Percentiles rank a stretch among this genome's conserved stretches.
phyloP scores from a whole-genome alignment of 805 yeast genomes.

The Grigorovia humatica region DNA sequence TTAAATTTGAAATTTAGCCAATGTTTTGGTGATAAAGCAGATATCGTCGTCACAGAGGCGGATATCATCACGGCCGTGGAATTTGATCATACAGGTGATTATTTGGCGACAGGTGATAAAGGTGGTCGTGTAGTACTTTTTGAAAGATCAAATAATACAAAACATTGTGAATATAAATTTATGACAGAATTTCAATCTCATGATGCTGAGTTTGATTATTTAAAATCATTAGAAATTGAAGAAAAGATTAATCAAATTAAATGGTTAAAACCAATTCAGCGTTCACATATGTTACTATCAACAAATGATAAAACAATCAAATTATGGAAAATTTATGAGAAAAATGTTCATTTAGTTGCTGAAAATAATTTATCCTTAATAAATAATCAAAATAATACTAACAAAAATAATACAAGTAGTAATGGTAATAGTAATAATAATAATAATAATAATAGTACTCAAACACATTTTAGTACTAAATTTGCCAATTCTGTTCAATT shows the following conservation, averaged over 20 bases:
- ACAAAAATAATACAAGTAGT: background rate
- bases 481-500: constrained; percentile 24
- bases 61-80: constrained; percentile 96
- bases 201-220: constrained; percentile 96
- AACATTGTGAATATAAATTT: constrained; percentile 85
- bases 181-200: constrained; percentile 96
- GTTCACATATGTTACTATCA: constrained; percentile 79
- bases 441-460: background rate
- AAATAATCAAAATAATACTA: constrained; percentile 7
- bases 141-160: constrained; percentile 53
- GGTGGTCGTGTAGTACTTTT: constrained; percentile 97
- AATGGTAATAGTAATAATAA: background rate
- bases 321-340: constrained; percentile 91
- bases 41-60: constrained; percentile 91
- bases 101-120: constrained; percentile 94
- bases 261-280: constrained; percentile 81
- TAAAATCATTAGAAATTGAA: constrained; percentile 91
- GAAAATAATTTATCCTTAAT: constrained; percentile 54
- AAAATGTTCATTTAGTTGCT: constrained; percentile 80
- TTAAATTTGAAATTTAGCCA: constrained; percentile 64
- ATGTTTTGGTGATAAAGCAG: constrained; percentile 98
- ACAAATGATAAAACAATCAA: constrained; percentile 98
- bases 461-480: constrained; percentile 12
- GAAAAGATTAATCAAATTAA: constrained; percentile 96
- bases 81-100: constrained; percentile 90